These are phyloP conservation scores for Schwanniomyces etchellsii DNA, from an alignment of 1,139 yeast species.

Conservation along the genomic window DNA sequence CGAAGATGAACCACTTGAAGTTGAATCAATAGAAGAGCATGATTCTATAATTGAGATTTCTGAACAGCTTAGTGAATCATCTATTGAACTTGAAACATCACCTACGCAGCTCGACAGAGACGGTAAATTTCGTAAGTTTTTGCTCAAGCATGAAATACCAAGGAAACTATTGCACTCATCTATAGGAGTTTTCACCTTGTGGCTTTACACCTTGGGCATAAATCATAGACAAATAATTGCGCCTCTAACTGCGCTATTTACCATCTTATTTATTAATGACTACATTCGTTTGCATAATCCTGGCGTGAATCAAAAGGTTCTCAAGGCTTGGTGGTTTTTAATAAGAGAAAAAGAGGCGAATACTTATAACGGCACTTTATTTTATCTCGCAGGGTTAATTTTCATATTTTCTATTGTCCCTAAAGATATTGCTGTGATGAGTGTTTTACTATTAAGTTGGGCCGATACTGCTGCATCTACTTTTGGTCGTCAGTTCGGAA, in stretches of 20 bases:
- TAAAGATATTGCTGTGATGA: conserved; percentile 74
- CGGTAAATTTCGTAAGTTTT: conserved; percentile 42
- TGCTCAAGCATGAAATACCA: conserved; percentile 80
- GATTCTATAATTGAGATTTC: conserved; percentile 8
- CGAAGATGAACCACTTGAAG: conserved; percentile 14
- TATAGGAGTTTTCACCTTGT: conserved; percentile 75
- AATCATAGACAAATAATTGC: conserved; percentile 52
- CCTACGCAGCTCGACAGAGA: conserved; percentile 1
- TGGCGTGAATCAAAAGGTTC: conserved; percentile 57
- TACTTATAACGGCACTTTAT: conserved; percentile 73
- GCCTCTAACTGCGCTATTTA: conserved; percentile 51
- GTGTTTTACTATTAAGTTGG: conserved; percentile 84
- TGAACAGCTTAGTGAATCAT: conserved; percentile 4
- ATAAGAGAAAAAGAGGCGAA: conserved; percentile 79
- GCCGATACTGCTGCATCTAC: conserved; percentile 98
- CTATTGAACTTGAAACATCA: background rate
- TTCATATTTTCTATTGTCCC: conserved; percentile 66
- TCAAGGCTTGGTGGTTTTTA: conserved; percentile 64
- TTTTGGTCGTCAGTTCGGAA: conserved; percentile 78
- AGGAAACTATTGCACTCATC: conserved; percentile 84
- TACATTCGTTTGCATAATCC: conserved; percentile 58
- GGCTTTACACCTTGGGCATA: conserved; percentile 61
- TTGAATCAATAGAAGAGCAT: conserved; percentile 9
- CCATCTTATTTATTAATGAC: conserved; percentile 59
- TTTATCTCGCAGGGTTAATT: conserved; percentile 75